Percentiles rank a stretch among this genome's conserved stretches.
Conservation (phyloP, 202 grass and related monocot species). For the Eragrostis tef region DNA sequence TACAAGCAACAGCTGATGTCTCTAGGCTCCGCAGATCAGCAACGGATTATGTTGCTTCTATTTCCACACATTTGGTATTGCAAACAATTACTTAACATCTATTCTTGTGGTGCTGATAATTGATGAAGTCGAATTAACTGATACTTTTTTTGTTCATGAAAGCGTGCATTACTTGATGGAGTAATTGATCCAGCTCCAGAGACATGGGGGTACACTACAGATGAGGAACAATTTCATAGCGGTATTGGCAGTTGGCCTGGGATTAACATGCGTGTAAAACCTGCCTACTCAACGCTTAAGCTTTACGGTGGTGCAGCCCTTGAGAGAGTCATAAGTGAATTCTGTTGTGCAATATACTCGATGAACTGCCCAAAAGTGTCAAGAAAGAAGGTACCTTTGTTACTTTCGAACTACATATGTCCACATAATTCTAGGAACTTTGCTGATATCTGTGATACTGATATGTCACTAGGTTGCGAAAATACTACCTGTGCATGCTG, state of each 20-base stretch:
- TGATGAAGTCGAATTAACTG: conserved; percentile 38
- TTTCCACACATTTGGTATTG: conserved; percentile 88
- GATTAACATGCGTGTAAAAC: conserved; percentile 63
- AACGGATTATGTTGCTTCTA: conserved; percentile 85
- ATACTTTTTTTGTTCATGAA: conserved; percentile 18
- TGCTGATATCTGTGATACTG: conserved; percentile 27
- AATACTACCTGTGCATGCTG: conserved; percentile 96
- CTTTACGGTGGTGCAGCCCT: conserved; percentile 93
- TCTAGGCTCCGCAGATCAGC: conserved; percentile 77
- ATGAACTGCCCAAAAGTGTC: conserved; percentile 91
- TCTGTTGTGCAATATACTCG: conserved; percentile 88
- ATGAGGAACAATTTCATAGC: conserved; percentile 84
- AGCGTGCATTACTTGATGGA: conserved; percentile 88
- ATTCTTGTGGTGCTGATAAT: conserved; percentile 20
- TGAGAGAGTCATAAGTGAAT: conserved; percentile 94
- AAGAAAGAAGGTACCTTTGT: conserved; percentile 85
- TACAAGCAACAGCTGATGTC: conserved; percentile 89
- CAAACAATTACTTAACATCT: conserved; percentile 12
- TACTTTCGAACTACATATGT: neutral
- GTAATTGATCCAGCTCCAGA: conserved; percentile 90
- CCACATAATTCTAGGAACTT: conserved; percentile 23
- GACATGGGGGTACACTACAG: conserved; percentile 92
- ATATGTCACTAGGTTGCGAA: conserved; percentile 81
- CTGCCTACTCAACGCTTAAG: conserved; percentile 81
- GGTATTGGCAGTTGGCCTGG: conserved; percentile 89